A percentile compares a stretch with the other conserved stretches of the same genome.
Conservation (phyloP, 148 eudicot genomes). For the Fallopia convolvulus region DNA sequence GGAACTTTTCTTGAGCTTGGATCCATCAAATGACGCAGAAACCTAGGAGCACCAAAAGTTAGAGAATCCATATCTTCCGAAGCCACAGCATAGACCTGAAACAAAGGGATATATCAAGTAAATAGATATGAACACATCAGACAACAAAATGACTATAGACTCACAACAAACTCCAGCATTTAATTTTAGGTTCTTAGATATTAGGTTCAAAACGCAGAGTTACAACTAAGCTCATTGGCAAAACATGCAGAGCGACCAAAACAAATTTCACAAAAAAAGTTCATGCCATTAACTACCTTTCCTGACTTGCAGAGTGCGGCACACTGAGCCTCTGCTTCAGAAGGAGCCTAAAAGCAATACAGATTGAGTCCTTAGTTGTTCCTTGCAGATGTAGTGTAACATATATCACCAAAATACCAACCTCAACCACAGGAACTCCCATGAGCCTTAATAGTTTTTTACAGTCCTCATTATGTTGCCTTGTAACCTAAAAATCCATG, state of each 20-base stretch:
- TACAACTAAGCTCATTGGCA: background rate
- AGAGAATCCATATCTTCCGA: conserved; percentile 99
- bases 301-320: conserved; percentile 91
- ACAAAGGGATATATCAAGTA: background rate
- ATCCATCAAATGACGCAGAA: conserved; percentile 98
- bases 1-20: conserved; percentile 94
- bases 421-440: conserved; percentile 99
- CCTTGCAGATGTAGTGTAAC: background rate
- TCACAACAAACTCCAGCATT: background rate
- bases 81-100: conserved; percentile 91
- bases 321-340: conserved; percentile 97
- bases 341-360: conserved; percentile 60
- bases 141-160: background rate
- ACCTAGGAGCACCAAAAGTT: conserved; percentile 93
- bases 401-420: conserved; percentile 17
- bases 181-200: background rate
- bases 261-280: background rate
- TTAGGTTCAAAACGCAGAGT: background rate
- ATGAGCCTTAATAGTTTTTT: conserved; percentile 78
- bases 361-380: conserved; percentile 14
- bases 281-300: conserved; percentile 37
- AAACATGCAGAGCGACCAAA: background rate
- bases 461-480: conserved; percentile 95
- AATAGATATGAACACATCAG: background rate
- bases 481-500: conserved; percentile 55